Conservation (phyloP, 495 filamentous ascomycete genomes). For the Aspergillus olivimuriae region DNA sequence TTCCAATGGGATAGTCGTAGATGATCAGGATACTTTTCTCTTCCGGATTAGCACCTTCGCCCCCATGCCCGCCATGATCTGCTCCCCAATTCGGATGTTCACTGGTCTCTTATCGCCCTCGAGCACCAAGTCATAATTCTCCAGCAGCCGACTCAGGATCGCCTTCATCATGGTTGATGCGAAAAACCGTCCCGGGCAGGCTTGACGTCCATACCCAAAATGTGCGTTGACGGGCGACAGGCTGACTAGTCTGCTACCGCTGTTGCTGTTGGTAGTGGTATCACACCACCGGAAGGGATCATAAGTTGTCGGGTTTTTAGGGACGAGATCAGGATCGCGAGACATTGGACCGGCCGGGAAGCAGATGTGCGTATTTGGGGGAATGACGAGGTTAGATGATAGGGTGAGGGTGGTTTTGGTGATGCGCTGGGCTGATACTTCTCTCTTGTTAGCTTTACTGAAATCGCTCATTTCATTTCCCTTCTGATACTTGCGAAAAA, state of each 20-base stretch:
- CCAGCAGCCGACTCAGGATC: constrained; percentile 45
- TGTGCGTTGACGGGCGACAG: constrained; percentile 22
- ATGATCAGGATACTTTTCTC: too few relatives aligned
- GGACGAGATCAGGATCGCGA: constrained; percentile 19
- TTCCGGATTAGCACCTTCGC: constrained; percentile 23
- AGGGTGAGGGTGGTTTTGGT: constrained; percentile 19
- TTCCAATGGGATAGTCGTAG: too few relatives aligned
- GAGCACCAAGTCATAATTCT: constrained; percentile 46
- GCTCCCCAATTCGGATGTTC: constrained; percentile 26
- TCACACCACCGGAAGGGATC: constrained; percentile 33
- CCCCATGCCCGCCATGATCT: constrained; percentile 23
- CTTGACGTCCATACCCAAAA: constrained; percentile 29
- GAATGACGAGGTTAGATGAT: constrained; percentile 23
- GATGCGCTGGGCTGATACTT: constrained; percentile 29
- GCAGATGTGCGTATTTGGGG: constrained; percentile 26
- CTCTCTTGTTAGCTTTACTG: too few relatives aligned
- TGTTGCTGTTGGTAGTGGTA: constrained; percentile 2
- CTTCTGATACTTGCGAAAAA: too few relatives aligned
- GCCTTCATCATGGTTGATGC: constrained; percentile 49
- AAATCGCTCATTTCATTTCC: too few relatives aligned
- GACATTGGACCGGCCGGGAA: constrained; percentile 29
- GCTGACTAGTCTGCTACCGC: constrained; percentile 16
- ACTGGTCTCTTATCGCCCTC: constrained; percentile 14
- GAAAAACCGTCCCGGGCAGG: constrained; percentile 54
- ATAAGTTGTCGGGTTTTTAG: constrained; percentile 19